phyloP scores from a whole-genome alignment of 2,329 filamentous ascomycete genomes.

The Periconia sp. region DNA sequence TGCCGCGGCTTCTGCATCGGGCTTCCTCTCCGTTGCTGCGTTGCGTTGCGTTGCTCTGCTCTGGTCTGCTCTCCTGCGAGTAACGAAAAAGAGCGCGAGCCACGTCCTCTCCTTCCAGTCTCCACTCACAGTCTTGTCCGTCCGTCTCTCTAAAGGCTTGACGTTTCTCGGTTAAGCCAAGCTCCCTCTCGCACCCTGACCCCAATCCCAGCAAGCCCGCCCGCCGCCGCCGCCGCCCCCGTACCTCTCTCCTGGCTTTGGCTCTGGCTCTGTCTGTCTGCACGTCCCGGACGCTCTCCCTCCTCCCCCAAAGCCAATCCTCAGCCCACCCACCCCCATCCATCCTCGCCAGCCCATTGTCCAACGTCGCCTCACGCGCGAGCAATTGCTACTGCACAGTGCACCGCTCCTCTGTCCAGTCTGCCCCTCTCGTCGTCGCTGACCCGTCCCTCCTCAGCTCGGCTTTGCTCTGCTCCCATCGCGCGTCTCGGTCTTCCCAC shows the following conservation, averaged over 20 bases:
- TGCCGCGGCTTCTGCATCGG: no score
- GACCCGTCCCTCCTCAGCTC: constrained; percentile 1
- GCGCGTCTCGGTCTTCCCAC: constrained; percentile 18
- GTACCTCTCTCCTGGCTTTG: constrained; percentile 19
- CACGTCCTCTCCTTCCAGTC: no score
- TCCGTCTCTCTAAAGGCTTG: constrained; percentile 11
- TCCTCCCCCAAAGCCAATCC: constrained; percentile 1
- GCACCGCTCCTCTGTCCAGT: constrained; percentile 7
- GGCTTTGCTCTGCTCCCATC: constrained; percentile 7
- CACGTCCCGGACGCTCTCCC: constrained; percentile 20
- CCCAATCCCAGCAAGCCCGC: neutral
- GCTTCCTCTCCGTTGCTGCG: no score
- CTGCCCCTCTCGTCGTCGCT: no score
- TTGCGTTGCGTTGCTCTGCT: no score
- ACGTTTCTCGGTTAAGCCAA: constrained; percentile 35
- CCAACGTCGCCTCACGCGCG: constrained; percentile 10
- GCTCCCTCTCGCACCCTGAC: constrained; percentile 7
- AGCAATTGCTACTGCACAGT: constrained; percentile 33
- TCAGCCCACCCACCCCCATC: neutral
- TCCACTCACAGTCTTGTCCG: no score
- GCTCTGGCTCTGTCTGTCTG: no score
- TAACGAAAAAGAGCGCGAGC: no score
- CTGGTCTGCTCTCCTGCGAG: no score
- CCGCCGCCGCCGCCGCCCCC: constrained; percentile 22
- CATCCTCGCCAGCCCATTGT: neutral